Base-by-base conservation (phyloP, 306 rosid genomes). In the Dalbergia cochinchinensis region DNA sequence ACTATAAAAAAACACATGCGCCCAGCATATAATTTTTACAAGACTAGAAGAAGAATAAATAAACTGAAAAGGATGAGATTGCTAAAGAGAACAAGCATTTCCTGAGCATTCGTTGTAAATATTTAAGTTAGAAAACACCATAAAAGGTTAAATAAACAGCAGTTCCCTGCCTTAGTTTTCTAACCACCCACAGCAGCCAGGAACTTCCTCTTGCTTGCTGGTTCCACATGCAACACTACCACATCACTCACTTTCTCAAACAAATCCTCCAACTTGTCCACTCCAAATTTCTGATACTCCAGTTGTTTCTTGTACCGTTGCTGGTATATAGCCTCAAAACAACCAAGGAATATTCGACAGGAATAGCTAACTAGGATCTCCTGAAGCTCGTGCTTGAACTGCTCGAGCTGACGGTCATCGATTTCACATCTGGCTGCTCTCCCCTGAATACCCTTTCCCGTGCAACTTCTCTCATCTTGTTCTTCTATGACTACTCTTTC, bases 331-430 rank as follows among this genome's bases (percentile, higher is more conserved):
- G 69, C 92, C 86, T 93, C 94, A 16, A 95, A 95, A 78, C 84
- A 87, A 69, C 92, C 96, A 11, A 95, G 58, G 83, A 80, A 84
- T 78, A 95, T 93, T 78, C 84, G 80, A 77, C 98, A 95, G 31
- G 99, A 95, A 84, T 93, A 95, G 90, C 98, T 91, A 20, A 95
- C 99, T 4, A 95, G 87, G 81, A 95, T 93, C 92, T 95, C 99
- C 62, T 91, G 97, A 70, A 95, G 85, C 82, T 95, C 97, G 54
- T 80, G 70, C 80, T 91, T 95, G 87, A 95, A 95, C 81, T 82
- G 85, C 80, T 88, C 90, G 6, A 95, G 89, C 71, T 45, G 1
- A 26, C 20, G 31, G 65, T 76, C 84, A 78, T 83, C 83, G 60
- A 42, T 80, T 78, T 82, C 88, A 66, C 86, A 64, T 54, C 75